Percentiles rank a stretch among this genome's conserved stretches.
Evolutionary conservation across 164 flowering plant species (phyloP).

Genomic region (Taxillus chinensis): DNA sequence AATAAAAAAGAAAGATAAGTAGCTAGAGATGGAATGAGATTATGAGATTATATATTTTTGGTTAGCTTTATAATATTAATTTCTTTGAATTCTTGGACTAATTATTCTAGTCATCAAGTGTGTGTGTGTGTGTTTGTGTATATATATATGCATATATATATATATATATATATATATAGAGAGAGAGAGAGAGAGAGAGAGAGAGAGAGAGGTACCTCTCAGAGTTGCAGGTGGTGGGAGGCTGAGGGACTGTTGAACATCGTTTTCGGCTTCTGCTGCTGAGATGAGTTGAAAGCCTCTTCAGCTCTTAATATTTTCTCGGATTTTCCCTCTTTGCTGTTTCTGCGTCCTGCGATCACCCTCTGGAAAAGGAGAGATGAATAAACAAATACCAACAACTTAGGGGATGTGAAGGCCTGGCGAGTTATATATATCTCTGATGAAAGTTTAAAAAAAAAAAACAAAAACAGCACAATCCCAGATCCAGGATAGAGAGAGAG

Average conservation of each 20-base stretch:
- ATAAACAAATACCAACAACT: constrained; percentile 9
- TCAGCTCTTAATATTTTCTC: constrained; percentile 12
- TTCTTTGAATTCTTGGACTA: no score
- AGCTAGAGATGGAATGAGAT: constrained; percentile 2
- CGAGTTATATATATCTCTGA: constrained; percentile 17
- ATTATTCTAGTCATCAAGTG: not conserved
- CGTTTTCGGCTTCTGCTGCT: constrained; percentile 64
- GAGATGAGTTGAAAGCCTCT: constrained; percentile 34
- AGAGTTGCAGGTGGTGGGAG: constrained; percentile 43
- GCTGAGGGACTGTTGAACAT: constrained; percentile 51
- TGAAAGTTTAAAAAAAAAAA: not conserved
- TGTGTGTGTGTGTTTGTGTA: not conserved
- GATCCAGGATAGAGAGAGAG: not conserved
- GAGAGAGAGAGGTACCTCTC: constrained; percentile 13
- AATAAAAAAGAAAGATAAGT: constrained; percentile 3
- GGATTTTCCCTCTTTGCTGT: constrained; percentile 10
- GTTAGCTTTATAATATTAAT: no score
- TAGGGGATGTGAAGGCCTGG: constrained; percentile 12
- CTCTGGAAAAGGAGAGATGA: constrained; percentile 29
- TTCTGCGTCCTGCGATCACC: constrained; percentile 29
- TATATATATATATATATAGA: no score
- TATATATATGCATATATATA: not conserved
- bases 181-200: no score
- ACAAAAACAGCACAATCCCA: not conserved
- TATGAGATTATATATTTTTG: not conserved